Base-by-base conservation (phyloP, 116 monocot species). In the Posidonia oceanica region DNA sequence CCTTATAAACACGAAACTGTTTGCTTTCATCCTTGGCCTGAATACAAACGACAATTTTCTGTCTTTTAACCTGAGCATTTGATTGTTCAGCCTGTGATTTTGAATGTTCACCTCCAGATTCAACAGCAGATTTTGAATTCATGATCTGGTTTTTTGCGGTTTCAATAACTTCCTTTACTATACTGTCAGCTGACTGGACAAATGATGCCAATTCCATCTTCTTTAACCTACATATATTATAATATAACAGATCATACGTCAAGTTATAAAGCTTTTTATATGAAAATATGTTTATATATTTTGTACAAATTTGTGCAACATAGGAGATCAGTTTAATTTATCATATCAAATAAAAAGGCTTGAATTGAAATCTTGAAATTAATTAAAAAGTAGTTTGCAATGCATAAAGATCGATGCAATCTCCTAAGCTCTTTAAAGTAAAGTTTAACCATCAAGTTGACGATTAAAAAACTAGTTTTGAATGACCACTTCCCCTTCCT, bases 1-100 rank as follows among this genome's bases (percentile, higher is more conserved):
- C 97, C 97, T 74, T 81, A 75, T 87, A 87, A 53, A 97, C 22
- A 7, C 92, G 85, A 51, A 87, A 85, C 63, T 92, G 92, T 59
- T 87, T 89, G 56, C 69, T 76, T 3, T 77, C 87, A 52, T 80
- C 87, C 64, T 87, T 89, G 75, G 79, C 92, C 69, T 92, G 97
- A 69, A 97, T 76, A 22, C 89, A 85, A 65, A 97, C 81, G n/a
- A 97, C 61, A 38, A 97, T 84, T 61, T 87, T 97, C 59, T 72
- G 75, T 44, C 87, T 89, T 61, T 76, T 78, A 20, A 70, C 70
- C 38, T 77, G 48, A 10, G 48, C 12, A 7, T 48, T 48, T 0
- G 29, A 29, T 48, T 10, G 48, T 48, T 48, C 7, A 48, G 48
- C 61, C 37, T 20, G 57, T 38, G 69, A 54, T 39, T 70, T 57